phyloP scores from a whole-genome alignment of 192 early-diverging fungal species.

The Rhizophagus prolifer region DNA sequence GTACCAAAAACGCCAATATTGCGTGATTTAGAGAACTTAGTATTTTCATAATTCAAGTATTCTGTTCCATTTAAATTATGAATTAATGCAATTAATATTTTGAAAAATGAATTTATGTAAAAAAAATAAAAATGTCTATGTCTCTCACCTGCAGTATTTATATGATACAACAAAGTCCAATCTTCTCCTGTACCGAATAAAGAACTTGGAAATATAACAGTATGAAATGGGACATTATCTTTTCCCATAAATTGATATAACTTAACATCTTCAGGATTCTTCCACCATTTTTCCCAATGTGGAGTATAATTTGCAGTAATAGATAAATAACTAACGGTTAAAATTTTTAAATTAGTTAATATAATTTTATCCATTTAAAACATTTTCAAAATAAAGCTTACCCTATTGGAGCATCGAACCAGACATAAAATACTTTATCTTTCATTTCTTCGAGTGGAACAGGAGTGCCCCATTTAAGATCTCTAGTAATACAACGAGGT shows the following conservation, averaged over 20 bases:
- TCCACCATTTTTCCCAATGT: conserved; percentile 99
- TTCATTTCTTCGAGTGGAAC: conserved; percentile 85
- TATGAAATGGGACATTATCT: conserved; percentile 99
- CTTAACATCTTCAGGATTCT: conserved; percentile 93
- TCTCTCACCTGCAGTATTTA: conserved; percentile 82
- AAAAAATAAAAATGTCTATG: too few relatives aligned
- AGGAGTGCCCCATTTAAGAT: conserved; percentile 97
- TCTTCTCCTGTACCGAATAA: conserved; percentile 83
- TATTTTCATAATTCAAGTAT: conserved; percentile 94
- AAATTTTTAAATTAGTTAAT: not conserved
- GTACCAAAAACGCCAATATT: conserved; percentile 97
- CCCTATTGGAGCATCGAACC: conserved; percentile 99
- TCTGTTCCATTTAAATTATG: conserved; percentile 50
- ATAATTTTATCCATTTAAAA: not conserved
- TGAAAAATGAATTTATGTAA: not conserved
- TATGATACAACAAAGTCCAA: conserved; percentile 91
- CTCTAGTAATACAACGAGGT: conserved; percentile 95
- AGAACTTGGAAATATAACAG: conserved; percentile 92
- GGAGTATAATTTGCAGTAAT: conserved; percentile 95
- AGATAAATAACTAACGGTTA: conserved; percentile 67
- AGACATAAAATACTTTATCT: conserved; percentile 98
- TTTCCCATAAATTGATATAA: conserved; percentile 99
- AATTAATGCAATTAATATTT: not conserved
- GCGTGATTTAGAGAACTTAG: conserved; percentile 97
- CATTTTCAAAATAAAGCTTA: not conserved